Percentiles rank a stretch among this genome's conserved stretches.
Evolutionary conservation across 768 basidiomycete genomes (phyloP).

Genomic region (Rhodocollybia butyracea): DNA sequence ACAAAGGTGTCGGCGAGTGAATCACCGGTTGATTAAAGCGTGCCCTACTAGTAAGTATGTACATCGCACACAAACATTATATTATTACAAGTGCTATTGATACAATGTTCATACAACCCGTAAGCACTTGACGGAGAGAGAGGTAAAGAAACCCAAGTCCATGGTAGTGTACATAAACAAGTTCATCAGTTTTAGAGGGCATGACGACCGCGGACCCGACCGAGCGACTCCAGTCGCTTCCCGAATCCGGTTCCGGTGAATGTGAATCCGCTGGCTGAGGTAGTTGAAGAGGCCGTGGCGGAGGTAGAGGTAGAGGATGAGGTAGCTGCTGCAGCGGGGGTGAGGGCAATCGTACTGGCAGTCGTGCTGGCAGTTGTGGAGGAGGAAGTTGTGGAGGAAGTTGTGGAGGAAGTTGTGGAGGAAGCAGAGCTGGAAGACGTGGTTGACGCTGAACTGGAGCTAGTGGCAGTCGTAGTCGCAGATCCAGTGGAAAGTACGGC

Average conservation of each 20-base stretch:
- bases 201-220: too few species aligned
- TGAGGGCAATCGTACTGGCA: too few species aligned
- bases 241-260: conserved; percentile 7
- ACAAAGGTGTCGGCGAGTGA: too few species aligned
- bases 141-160: neutral
- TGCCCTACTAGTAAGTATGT: neutral
- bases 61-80: neutral
- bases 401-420: neutral
- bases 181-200: too few species aligned
- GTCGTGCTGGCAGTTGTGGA: too few species aligned
- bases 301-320: neutral
- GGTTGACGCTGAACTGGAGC: neutral
- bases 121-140: neutral
- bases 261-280: neutral
- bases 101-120: neutral
- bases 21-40: too few species aligned
- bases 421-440: neutral
- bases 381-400: neutral
- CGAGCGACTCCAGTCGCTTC: too few species aligned
- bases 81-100: too few species aligned
- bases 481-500: neutral
- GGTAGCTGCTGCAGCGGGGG: neutral
- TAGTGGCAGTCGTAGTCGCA: neutral
- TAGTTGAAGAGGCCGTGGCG: neutral
- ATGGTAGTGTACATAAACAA: too few species aligned